Conservation (phyloP, 2,329 filamentous ascomycete genomes). For the Metarhizium brunneum region DNA sequence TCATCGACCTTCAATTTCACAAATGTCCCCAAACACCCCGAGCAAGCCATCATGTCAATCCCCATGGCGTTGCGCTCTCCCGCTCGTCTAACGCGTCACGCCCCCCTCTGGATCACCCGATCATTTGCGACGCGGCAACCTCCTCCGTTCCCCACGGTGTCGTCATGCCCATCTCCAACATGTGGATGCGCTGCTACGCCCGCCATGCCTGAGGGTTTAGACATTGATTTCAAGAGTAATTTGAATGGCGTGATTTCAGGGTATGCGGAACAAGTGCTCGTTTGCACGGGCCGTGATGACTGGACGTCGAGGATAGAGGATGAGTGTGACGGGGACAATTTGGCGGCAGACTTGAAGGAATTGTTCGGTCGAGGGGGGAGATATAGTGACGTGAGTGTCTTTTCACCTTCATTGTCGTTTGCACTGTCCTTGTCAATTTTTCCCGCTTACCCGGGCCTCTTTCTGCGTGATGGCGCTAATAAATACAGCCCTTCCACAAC, state of each 20-base stretch:
- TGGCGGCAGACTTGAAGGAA: slow-evolving; percentile 64
- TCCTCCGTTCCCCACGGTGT: slow-evolving; percentile 29
- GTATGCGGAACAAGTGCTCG: slow-evolving; percentile 74
- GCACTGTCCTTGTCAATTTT: neutral
- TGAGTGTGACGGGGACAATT: slow-evolving; percentile 56
- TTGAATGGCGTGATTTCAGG: slow-evolving; percentile 69
- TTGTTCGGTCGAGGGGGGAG: slow-evolving; percentile 56
- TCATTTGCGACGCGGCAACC: slow-evolving; percentile 18
- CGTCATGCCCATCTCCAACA: slow-evolving; percentile 62
- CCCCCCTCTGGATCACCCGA: neutral
- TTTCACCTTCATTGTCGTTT: neutral
- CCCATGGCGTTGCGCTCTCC: neutral
- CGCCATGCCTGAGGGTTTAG: slow-evolving; percentile 53
- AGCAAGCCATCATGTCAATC: slow-evolving; percentile 3
- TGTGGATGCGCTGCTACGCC: slow-evolving; percentile 66
- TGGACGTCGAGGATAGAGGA: slow-evolving; percentile 83
- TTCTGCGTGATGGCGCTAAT: neutral
- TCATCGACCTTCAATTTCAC: neutral
- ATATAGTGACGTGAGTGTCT: slow-evolving; percentile 53
- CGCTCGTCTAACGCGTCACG: neutral
- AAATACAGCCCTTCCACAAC: slow-evolving; percentile 68
- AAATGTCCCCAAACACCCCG: neutral
- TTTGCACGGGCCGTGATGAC: slow-evolving; percentile 72
- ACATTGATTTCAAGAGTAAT: slow-evolving; percentile 62
- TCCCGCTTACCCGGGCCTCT: neutral